A percentile compares a stretch with the other conserved stretches of the same genome.
Evolutionary conservation across 2,329 filamentous ascomycete species (phyloP).

Genomic region (Aspergillus fijiensis): DNA sequence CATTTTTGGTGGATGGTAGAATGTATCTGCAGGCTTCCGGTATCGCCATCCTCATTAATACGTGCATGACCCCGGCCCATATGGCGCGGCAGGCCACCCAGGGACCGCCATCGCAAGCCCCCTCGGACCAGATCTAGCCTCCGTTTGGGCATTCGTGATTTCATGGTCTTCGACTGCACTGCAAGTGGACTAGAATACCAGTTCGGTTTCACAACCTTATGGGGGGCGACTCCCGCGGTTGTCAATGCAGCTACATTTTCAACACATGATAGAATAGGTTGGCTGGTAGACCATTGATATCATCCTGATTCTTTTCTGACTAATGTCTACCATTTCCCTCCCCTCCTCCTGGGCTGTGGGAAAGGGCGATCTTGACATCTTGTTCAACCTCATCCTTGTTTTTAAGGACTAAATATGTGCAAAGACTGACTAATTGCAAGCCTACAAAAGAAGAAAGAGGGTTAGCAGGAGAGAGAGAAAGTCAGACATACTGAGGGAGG

Average conservation of each 20-base stretch:
- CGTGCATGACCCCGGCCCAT: slow-evolving; percentile 12
- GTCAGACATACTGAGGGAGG: neutral
- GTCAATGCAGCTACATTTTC: slow-evolving; percentile 18
- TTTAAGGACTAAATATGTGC: neutral
- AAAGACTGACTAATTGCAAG: neutral
- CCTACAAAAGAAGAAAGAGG: too few species aligned
- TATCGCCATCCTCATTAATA: neutral
- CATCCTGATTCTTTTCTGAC: neutral
- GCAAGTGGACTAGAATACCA: slow-evolving; percentile 23
- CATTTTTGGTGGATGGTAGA: neutral
- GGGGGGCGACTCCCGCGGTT: slow-evolving; percentile 23
- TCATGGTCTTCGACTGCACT: slow-evolving; percentile 31
- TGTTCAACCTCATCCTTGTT: neutral
- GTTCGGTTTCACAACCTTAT: slow-evolving; percentile 31
- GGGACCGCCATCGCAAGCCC: slow-evolving; percentile 18
- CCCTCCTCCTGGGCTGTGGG: neutral
- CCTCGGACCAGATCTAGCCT: slow-evolving; percentile 32
- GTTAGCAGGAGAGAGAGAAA: too few species aligned
- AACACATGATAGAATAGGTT: slow-evolving; percentile 19
- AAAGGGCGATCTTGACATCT: neutral
- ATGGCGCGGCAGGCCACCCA: slow-evolving; percentile 16
- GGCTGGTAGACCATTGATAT: slow-evolving; percentile 13
- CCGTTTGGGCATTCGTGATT: slow-evolving; percentile 21
- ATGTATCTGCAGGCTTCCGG: slow-evolving; percentile 30
- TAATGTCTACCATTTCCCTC: neutral